Conservation (phyloP, 192 early-diverging fungal species). For the Entomortierella parvispora region DNA sequence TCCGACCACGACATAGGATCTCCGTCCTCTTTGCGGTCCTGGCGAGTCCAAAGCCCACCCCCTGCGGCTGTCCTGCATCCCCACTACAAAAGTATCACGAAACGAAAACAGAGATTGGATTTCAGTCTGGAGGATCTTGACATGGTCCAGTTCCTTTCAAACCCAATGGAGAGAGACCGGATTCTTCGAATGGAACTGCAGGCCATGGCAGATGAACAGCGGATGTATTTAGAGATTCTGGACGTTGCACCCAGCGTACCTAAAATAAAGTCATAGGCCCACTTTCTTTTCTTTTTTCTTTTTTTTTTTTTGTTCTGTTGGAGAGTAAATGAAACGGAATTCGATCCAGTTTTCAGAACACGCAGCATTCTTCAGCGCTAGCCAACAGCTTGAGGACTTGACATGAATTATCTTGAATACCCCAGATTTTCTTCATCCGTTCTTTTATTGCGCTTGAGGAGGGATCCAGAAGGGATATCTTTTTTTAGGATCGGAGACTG, state of each 20-base stretch:
- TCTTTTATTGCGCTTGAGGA: too few species aligned
- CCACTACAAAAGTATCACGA: neutral
- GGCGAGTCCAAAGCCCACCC: neutral
- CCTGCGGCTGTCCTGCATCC: neutral
- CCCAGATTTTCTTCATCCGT: too few species aligned
- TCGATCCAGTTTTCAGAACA: too few species aligned
- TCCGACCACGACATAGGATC: too few species aligned
- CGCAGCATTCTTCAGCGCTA: too few species aligned
- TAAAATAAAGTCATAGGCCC: too few species aligned
- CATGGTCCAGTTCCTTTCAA: conserved; percentile 10
- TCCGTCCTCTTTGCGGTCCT: too few species aligned
- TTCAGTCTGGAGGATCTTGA: conserved; percentile 14
- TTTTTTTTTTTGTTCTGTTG: neutral
- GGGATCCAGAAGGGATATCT: too few species aligned
- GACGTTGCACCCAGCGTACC: neutral
- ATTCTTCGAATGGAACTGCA: conserved; percentile 20
- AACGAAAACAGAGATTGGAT: neutral
- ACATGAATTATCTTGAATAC: too few species aligned
- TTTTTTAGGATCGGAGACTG: conserved; percentile 25
- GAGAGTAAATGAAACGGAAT: too few species aligned
- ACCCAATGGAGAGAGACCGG: conserved; percentile 5
- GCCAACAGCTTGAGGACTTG: too few species aligned
- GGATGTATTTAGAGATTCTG: conserved; percentile 2
- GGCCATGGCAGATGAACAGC: conserved; percentile 21
- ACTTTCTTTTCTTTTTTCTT: neutral